phyloP scores from a whole-genome alignment of 495 filamentous ascomycete genomes.

The Penicillium odoratum region DNA sequence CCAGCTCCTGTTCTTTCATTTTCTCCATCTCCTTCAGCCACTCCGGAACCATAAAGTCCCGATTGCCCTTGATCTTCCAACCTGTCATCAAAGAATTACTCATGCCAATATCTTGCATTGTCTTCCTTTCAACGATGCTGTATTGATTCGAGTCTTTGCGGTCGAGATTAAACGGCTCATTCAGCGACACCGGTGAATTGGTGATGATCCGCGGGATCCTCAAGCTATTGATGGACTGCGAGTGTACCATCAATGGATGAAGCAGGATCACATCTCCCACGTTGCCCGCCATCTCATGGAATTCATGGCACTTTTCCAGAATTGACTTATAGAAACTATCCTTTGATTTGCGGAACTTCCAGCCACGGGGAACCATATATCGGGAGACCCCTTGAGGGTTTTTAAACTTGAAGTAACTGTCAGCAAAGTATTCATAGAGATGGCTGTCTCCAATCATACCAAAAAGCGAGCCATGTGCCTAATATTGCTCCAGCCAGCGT shows the following conservation, averaged over 20 bases:
- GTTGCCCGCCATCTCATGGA: slow-evolving; percentile 65
- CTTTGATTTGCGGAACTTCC: slow-evolving; percentile 40
- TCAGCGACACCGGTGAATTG: slow-evolving; percentile 66
- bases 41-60: slow-evolving; percentile 51
- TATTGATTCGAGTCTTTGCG: slow-evolving; percentile 56
- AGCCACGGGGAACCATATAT: slow-evolving; percentile 58
- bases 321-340: slow-evolving; percentile 56
- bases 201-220: slow-evolving; percentile 66
- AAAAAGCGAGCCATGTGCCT: slow-evolving; percentile 58
- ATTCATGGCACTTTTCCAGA: slow-evolving; percentile 48
- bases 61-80: slow-evolving; percentile 60
- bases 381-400: slow-evolving; percentile 71
- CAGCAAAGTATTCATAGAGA: neutral
- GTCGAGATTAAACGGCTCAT: slow-evolving; percentile 63
- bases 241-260: slow-evolving; percentile 75
- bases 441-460: slow-evolving; percentile 12
- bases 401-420: slow-evolving; percentile 36
- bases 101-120: slow-evolving; percentile 58
- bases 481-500: too few species aligned
- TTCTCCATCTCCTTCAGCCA: slow-evolving; percentile 40
- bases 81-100: slow-evolving; percentile 48
- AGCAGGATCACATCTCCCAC: slow-evolving; percentile 68
- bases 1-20: slow-evolving; percentile 36
- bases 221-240: slow-evolving; percentile 59
- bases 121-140: slow-evolving; percentile 68